phyloP scores from a whole-genome alignment of 495 filamentous ascomycete species.

The Ascodesmis nigricans region DNA sequence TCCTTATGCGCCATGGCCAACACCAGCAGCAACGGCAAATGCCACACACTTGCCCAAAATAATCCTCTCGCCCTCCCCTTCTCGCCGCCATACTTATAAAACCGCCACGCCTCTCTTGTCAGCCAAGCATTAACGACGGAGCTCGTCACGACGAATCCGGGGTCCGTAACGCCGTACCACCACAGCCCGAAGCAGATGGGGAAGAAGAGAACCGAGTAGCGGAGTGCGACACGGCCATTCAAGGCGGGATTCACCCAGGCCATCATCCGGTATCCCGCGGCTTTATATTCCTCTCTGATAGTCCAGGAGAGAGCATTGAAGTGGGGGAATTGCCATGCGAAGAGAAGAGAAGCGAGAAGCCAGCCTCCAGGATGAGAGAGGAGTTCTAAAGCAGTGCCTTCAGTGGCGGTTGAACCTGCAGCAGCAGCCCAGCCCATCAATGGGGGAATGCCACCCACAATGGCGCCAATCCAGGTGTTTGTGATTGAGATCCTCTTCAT shows the following conservation, averaged over 20 bases:
- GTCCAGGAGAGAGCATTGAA: conserved; percentile 81
- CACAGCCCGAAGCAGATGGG: conserved; percentile 71
- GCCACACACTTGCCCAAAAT: conserved; percentile 98
- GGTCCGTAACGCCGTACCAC: conserved; percentile 64
- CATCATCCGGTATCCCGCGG: conserved; percentile 78
- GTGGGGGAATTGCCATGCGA: conserved; percentile 95
- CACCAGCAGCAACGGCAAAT: conserved; percentile 74
- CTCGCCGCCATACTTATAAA: conserved; percentile 57
- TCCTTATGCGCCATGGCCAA: conserved; percentile 86
- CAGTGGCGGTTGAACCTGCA: conserved; percentile 30
- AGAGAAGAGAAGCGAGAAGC: conserved; percentile 62
- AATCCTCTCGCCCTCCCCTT: conserved; percentile 63
- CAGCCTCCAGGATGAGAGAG: conserved; percentile 69
- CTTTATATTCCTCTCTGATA: conserved; percentile 73
- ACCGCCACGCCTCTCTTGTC: conserved; percentile 52
- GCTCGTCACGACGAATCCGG: conserved; percentile 64
- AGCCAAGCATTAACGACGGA: conserved; percentile 72
- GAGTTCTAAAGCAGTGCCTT: conserved; percentile 32
- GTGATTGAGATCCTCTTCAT: conserved; percentile 67
- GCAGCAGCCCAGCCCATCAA: conserved; percentile 97
- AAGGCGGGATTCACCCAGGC: conserved; percentile 64
- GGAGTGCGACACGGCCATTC: conserved; percentile 65
- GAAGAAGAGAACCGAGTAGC: conserved; percentile 73
- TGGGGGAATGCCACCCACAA: conserved; percentile 84
- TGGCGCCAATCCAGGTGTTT: conserved; percentile 88